Percentiles rank a stretch among this genome's conserved stretches.
Conservation (phyloP, 2,329 filamentous ascomycete species). For the Proliferodiscus dingleyae region DNA sequence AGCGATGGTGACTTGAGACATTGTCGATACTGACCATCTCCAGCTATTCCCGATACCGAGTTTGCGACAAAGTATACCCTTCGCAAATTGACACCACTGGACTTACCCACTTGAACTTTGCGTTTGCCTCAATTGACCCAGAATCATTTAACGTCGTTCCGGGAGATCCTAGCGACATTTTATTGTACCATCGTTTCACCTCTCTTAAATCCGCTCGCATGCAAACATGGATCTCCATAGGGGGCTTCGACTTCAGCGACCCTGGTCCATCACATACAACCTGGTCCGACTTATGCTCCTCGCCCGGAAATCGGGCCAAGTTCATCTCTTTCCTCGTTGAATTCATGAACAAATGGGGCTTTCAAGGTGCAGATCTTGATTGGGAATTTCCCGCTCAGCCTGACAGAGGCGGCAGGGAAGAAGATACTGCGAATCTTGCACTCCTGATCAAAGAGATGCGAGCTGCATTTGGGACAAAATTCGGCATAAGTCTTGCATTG, state of each 20-base stretch:
- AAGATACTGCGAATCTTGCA: slow-evolving; percentile 36
- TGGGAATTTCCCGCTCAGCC: slow-evolving; percentile 41
- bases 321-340: slow-evolving; percentile 35
- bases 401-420: slow-evolving; percentile 33
- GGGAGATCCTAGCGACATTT: slow-evolving; percentile 17
- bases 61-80: slow-evolving; percentile 32
- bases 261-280: slow-evolving; percentile 26
- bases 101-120: slow-evolving; percentile 35
- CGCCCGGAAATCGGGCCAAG: slow-evolving; percentile 23
- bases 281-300: slow-evolving; percentile 29
- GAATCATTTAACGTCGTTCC: slow-evolving; percentile 28
- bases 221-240: slow-evolving; percentile 35
- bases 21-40: background rate
- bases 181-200: slow-evolving; percentile 27
- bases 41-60: background rate
- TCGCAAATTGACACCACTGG: slow-evolving; percentile 31
- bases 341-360: slow-evolving; percentile 35
- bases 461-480: slow-evolving; percentile 32
- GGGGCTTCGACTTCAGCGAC: slow-evolving; percentile 35
- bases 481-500: slow-evolving; percentile 40
- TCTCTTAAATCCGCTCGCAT: slow-evolving; percentile 32
- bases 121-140: slow-evolving; percentile 40
- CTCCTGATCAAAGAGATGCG: slow-evolving; percentile 27
- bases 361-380: slow-evolving; percentile 42
- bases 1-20: background rate